Base-by-base conservation (phyloP, 129 eudicot genomes). In the Erigeron canadensis region DNA sequence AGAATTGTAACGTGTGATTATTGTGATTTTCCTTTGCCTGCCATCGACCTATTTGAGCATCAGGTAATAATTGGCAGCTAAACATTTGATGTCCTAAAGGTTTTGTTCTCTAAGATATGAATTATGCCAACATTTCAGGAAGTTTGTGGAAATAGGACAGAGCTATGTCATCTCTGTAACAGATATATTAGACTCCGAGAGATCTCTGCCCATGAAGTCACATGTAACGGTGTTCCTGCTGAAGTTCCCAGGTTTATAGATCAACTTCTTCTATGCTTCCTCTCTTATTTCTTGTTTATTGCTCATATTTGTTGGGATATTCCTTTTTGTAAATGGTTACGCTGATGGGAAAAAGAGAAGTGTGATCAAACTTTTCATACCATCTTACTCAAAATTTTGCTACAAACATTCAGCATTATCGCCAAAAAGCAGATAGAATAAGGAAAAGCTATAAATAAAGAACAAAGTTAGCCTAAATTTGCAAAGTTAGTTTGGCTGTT, bases 91-190 rank as follows among this genome's bases (percentile, higher is more conserved):
- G 46, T 16, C 5, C 54, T 7, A 40, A 8, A 70, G 9, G 55
- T 55, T 4, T 13, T 42, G 57, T 44, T 7, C n/a, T 38, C 42
- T 56, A 61, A 62, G 50, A 13, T 34, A 9, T 58, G 17, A 37
- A 11, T 19, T 39, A 5, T 6, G 17, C 58, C 10, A 12, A 16
- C 34, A 63, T 72, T 68, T 56, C 82, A 88, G 94, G 97, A 91
- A 75, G 89, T 91, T 16, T 91, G 97, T 82, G 97, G 97, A 62
- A 91, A 88, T 54, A 86, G 97, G 38, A 91, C 97, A 54, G 97
- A 91, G 68, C 57, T 77, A 18, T 91, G 97, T 58, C 77, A 83
- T 66, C 62, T 84, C 40, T 88, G 97, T 53, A 80, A 73, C 70
- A 84, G 80, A 70, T 91, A 91, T 58, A 84, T 91, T n/a, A 82